A percentile compares a stretch with the other conserved stretches of the same genome.
Conservation (phyloP, 345 rosid species). For the Chamaenerion angustifolium region DNA sequence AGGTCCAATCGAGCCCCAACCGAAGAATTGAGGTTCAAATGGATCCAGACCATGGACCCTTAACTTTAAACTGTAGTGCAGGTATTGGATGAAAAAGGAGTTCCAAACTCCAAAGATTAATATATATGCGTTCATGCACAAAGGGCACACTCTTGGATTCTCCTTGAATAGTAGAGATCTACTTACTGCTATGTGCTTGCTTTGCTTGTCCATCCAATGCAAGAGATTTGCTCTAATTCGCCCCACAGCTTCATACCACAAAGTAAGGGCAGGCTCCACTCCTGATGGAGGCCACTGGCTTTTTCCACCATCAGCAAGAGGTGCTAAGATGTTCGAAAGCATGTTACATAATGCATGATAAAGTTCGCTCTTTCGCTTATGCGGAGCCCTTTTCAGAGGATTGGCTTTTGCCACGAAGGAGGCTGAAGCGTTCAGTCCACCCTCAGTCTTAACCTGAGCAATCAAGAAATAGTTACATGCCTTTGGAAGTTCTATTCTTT, state of each 20-base stretch:
- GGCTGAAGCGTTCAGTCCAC: slow-evolving; percentile 96
- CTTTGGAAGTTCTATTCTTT: slow-evolving; percentile 7
- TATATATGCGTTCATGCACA: background rate
- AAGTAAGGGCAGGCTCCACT: slow-evolving; percentile 75
- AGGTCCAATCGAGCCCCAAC: too few species aligned
- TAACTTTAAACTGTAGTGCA: too few species aligned
- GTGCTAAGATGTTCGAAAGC: slow-evolving; percentile 92
- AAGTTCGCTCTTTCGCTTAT: slow-evolving; percentile 90
- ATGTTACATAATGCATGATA: slow-evolving; percentile 92
- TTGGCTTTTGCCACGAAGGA: slow-evolving; percentile 97
- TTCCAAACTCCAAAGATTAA: too few species aligned
- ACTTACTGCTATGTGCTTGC: slow-evolving; percentile 89
- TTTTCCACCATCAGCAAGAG: slow-evolving; percentile 91
- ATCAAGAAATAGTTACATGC: slow-evolving; percentile 14
- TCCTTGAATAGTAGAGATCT: slow-evolving; percentile 3
- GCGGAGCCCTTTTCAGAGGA: slow-evolving; percentile 84
- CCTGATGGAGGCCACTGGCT: slow-evolving; percentile 96
- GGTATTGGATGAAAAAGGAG: too few species aligned
- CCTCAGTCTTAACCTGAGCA: slow-evolving; percentile 84
- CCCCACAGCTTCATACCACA: slow-evolving; percentile 97
- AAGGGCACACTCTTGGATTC: background rate
- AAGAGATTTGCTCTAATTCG: slow-evolving; percentile 72
- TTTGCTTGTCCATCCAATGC: slow-evolving; percentile 98
- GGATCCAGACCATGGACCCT: too few species aligned
- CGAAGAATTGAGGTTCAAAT: too few species aligned